phyloP scores from a whole-genome alignment of 2,329 filamentous ascomycete genomes.

The Alternaria incomplexa region DNA sequence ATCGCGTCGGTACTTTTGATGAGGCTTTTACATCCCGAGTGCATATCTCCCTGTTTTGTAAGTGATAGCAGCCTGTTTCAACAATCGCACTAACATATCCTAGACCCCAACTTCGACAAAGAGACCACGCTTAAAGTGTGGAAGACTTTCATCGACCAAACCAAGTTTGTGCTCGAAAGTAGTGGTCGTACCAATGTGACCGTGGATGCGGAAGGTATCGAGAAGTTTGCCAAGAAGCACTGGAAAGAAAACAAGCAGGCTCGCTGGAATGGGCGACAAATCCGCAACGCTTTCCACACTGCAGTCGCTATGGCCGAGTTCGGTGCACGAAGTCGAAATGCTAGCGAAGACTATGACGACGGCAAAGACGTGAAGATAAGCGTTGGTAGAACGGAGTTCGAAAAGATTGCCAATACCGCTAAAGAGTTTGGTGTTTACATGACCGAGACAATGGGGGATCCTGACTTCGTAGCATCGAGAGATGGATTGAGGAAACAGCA shows the following conservation, averaged over 20 bases:
- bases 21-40: conserved; percentile 45
- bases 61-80: not conserved
- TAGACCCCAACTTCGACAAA: not conserved
- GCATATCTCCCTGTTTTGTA: conserved; percentile 50
- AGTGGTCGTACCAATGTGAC: not conserved
- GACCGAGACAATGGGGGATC: too few relatives aligned
- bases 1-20: conserved; percentile 48
- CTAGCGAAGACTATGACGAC: too few relatives aligned
- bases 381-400: too few relatives aligned
- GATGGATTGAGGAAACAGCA: too few relatives aligned
- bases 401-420: too few relatives aligned
- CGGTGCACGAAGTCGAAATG: too few relatives aligned
- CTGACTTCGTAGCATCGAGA: too few relatives aligned
- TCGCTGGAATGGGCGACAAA: conserved; percentile 50
- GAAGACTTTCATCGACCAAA: not conserved
- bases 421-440: too few relatives aligned
- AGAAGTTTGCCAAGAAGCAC: not conserved
- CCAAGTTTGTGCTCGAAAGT: not conserved
- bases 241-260: not conserved
- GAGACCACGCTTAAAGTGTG: not conserved
- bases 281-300: conserved; percentile 51
- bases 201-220: not conserved
- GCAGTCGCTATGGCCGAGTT: conserved; percentile 17
- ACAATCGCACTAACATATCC: too few relatives aligned
- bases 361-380: too few relatives aligned